Percentiles rank a stretch among this genome's conserved stretches.
Conservation (phyloP, 2,329 filamentous ascomycete genomes). For the Nakataea oryzae region DNA sequence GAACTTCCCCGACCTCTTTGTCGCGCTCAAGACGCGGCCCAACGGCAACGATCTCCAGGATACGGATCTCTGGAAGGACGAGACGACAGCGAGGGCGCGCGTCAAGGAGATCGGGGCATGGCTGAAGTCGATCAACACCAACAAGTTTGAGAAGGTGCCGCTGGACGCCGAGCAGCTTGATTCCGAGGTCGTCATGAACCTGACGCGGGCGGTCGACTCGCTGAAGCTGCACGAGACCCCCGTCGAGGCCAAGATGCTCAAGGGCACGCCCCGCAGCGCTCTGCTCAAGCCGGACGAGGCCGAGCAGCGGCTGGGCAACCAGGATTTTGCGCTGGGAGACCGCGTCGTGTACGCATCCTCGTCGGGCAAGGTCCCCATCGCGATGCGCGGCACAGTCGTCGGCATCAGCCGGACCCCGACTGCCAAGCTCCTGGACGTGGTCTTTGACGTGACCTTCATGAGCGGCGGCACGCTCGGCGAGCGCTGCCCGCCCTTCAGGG, state of each 20-base stretch:
- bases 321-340: slow-evolving; percentile 76
- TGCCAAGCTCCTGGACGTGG: slow-evolving; percentile 73
- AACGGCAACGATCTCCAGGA: slow-evolving; percentile 76
- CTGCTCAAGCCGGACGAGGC: slow-evolving; percentile 90
- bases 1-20: slow-evolving; percentile 91
- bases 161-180: slow-evolving; percentile 94
- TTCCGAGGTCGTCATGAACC: slow-evolving; percentile 72
- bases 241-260: slow-evolving; percentile 57
- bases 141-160: slow-evolving; percentile 89
- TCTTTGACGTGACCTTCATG: slow-evolving; percentile 96
- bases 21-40: slow-evolving; percentile 74
- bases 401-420: slow-evolving; percentile 84
- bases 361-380: slow-evolving; percentile 90
- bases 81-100: slow-evolving; percentile 60
- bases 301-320: slow-evolving; percentile 82
- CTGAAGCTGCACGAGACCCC: slow-evolving; percentile 37
- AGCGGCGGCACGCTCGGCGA: slow-evolving; percentile 87
- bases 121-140: slow-evolving; percentile 85
- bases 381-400: slow-evolving; percentile 83
- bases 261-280: slow-evolving; percentile 74
- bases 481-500: slow-evolving; percentile 85
- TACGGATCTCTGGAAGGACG: slow-evolving; percentile 68
- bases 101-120: slow-evolving; percentile 91
- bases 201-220: slow-evolving; percentile 65
- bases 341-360: slow-evolving; percentile 88